Evolutionary conservation across 2,329 filamentous ascomycete species (phyloP).

Genomic region (Calonectria pseudoreteaudii): DNA sequence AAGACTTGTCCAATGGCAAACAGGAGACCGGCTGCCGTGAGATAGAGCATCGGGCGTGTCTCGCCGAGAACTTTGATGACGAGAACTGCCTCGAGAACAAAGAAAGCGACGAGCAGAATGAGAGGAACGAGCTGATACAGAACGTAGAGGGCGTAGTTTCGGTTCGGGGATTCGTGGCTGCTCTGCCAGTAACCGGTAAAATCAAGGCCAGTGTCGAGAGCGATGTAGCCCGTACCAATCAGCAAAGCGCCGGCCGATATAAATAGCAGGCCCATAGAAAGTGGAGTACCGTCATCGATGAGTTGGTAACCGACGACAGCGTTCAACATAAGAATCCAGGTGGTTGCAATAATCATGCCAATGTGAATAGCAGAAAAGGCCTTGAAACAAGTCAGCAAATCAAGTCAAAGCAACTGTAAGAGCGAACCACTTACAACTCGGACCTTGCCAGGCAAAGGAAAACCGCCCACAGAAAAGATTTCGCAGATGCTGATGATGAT

Average conservation of each 20-base stretch:
- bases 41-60: constrained; percentile 90
- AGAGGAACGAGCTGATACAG: constrained; percentile 92
- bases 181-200: constrained; percentile 85
- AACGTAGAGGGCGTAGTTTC: constrained; percentile 89
- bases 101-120: constrained; percentile 89
- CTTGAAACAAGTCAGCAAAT: constrained; percentile 55
- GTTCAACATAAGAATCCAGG: constrained; percentile 93
- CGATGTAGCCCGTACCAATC: constrained; percentile 93
- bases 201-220: constrained; percentile 88
- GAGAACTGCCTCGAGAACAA: constrained; percentile 83
- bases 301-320: constrained; percentile 93
- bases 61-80: constrained; percentile 91
- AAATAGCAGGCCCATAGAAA: constrained; percentile 82
- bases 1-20: constrained; percentile 96
- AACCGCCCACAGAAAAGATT: constrained; percentile 93
- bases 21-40: constrained; percentile 77
- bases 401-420: not conserved
- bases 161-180: constrained; percentile 74
- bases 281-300: constrained; percentile 89
- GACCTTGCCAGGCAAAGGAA: constrained; percentile 78
- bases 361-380: constrained; percentile 92
- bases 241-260: constrained; percentile 79
- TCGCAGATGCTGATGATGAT: constrained; percentile 93
- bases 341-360: constrained; percentile 86
- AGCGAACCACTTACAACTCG: constrained; percentile 73